Evolutionary conservation across 306 rosid species (phyloP).

Genomic region (Gastrolobium villosum): DNA sequence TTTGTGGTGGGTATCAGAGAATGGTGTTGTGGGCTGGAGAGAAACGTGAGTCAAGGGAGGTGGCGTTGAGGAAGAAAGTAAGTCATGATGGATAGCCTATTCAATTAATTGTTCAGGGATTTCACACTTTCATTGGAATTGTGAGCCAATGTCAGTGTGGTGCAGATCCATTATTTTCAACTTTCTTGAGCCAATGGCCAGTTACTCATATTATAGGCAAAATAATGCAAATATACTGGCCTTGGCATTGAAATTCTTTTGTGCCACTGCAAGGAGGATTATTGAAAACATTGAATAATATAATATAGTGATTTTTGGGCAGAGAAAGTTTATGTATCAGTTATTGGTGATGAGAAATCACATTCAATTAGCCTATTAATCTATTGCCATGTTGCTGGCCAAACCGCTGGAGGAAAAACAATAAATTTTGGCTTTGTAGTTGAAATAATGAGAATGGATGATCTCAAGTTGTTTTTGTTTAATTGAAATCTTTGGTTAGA

Average conservation of each 20-base stretch:
- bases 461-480: conserved; percentile 29
- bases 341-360: conserved; percentile 23
- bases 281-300: not conserved
- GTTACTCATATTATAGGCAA: conserved; percentile 4
- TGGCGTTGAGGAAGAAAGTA: conserved; percentile 27
- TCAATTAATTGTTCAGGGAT: not conserved
- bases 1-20: conserved; percentile 37
- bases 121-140: conserved; percentile 12
- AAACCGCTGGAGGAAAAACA: not conserved
- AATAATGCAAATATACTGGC: not conserved
- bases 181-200: not conserved
- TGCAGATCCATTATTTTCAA: conserved; percentile 3
- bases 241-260: conserved; percentile 17
- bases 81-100: conserved; percentile 1
- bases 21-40: not conserved
- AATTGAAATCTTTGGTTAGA: conserved; percentile 17
- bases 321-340: not conserved
- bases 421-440: not conserved
- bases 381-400: not conserved
- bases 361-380: conserved; percentile 18
- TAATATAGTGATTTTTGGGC: not conserved
- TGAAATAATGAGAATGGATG: not conserved
- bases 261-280: not conserved
- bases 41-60: too few species aligned
- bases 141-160: conserved; percentile 7